Base-by-base conservation (phyloP, 2,329 filamentous ascomycete genomes). In the Phyllachora maydis region DNA sequence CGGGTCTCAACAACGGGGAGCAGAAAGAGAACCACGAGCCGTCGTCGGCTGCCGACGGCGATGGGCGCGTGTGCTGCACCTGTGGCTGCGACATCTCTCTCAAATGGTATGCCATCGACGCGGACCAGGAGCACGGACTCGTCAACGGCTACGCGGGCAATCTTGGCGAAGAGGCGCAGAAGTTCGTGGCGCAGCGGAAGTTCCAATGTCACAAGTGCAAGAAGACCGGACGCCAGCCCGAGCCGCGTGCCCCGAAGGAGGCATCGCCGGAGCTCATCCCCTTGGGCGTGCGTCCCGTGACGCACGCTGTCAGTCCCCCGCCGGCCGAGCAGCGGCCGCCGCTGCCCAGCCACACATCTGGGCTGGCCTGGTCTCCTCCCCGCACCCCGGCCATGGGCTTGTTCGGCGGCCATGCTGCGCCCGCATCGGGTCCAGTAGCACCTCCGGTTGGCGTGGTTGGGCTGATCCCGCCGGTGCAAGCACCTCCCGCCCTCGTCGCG, bases 121-220 rank as follows among this genome's bases (percentile, higher is more conserved):
- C 56, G 31, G 41, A 41, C 0, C 56, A 63, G 31, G 59, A 62
- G 36, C 60, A 48, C 23, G 53, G 50, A 32, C 49, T 60, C 20
- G 56, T 45, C 21, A 66, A 60, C 33, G 64, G 56, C 5, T 53
- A 59, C 32, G 45, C 52, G 14, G 59, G 54, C 20, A 45, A 41
- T 19, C 45, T 64, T 24, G 59, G 62, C 22, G 49, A 50, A n/a
- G 62, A 68, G 36, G 62, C 60, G 5, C 54, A 57, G 35, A 65
- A 59, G 39, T 68, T 66, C 37, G 50, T 65, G 20, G 57, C 62
- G 25, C 64, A 69, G 33, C 52, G 60, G 15, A 60, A 57, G 30
- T 73, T 66, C 32, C 72, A 81, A 43, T 83, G 76, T 36, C 76
- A 83, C 46, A 76, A 78, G 42, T 83, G 76, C 39, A 59, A 55